These are phyloP conservation scores for Verticillium isaacii DNA, from an alignment of 2,329 filamentous ascomycete genomes.

Conservation along the genomic window DNA sequence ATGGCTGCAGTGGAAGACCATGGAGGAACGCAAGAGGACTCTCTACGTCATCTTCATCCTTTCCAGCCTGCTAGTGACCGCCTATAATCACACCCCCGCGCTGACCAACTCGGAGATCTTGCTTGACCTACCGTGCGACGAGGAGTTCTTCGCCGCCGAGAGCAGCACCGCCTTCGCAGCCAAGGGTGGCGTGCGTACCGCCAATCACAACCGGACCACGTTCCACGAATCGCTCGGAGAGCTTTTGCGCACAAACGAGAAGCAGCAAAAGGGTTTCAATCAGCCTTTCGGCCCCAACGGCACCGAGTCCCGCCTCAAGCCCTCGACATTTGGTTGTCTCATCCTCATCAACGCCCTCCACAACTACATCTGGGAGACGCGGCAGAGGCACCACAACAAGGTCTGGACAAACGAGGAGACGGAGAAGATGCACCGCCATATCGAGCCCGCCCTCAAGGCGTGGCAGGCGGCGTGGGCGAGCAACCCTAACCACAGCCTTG, in stretches of 20 bases:
- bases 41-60: constrained; percentile 87
- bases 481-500: constrained; percentile 78
- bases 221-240: constrained; percentile 81
- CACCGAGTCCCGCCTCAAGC: constrained; percentile 63
- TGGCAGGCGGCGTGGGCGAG: constrained; percentile 93
- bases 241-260: constrained; percentile 71
- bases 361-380: constrained; percentile 97
- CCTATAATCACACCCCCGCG: constrained; percentile 87
- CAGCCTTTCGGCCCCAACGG: constrained; percentile 41
- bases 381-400: constrained; percentile 82
- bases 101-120: constrained; percentile 92
- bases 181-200: constrained; percentile 66
- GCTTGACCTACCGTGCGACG: constrained; percentile 86
- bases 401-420: constrained; percentile 90
- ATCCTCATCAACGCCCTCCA: constrained; percentile 91
- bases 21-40: constrained; percentile 89
- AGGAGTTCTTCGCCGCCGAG: constrained; percentile 83
- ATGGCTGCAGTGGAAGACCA: constrained; percentile 84
- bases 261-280: constrained; percentile 47
- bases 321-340: constrained; percentile 88
- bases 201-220: constrained; percentile 65
- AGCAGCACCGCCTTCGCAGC: constrained; percentile 76
- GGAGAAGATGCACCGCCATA: constrained; percentile 92
- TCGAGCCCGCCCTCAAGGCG: constrained; percentile 87
- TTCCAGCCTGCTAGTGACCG: constrained; percentile 84